Base-by-base conservation (phyloP, 2,329 filamentous ascomycete species). In the Pestalotiopsis sp. region DNA sequence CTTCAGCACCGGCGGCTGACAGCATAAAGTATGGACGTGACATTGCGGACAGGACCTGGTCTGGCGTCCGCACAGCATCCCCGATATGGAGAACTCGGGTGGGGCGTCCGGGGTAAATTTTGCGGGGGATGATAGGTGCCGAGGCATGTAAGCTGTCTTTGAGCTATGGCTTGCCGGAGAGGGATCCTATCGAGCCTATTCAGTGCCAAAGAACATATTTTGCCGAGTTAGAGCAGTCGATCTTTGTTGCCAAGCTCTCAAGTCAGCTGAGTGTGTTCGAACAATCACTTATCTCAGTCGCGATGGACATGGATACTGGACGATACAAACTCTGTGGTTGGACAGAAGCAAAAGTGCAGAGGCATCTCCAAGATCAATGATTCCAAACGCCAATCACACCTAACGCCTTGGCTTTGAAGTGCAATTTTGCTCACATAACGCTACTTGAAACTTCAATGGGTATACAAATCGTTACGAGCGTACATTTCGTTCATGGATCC, bases 121-220 rank as follows among this genome's bases (percentile, higher is more conserved):
- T 69, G 69, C 41, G 71, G 71, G 72, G 71, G 39, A 68, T 70
- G 59, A 72, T 41, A 17, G 49, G 41, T 73, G 69, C 76, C 76
- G 72, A 76, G 75, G 76, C 72, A 76, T 68, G 68, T 73, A 65
- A 39, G 20, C 31, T 39, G 5, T 36, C 14, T 12, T 2, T 7
- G n/a, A 52, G 17, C 20, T 9, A n/a, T n/a, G 20, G 45, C 45
- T 52, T 20, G 20, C 45, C 45, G 14, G 23, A n/a, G 45, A n/a
- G 45, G 14, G 14, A 52, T 17, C 17, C 17, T 52, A 2, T 49
- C 4, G 41, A 6, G 14, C 17, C 9, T 52, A n/a, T 52, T 52
- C 20, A 9, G 45, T 52, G 20, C 17, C 6, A 52, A 23, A n/a
- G 20, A 49, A 5, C 45, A 52, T 9, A 9, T 9, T 20, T 52